Evolutionary conservation across 192 early-diverging fungal genomes (phyloP).

Genomic region (Piromyces finnis): DNA sequence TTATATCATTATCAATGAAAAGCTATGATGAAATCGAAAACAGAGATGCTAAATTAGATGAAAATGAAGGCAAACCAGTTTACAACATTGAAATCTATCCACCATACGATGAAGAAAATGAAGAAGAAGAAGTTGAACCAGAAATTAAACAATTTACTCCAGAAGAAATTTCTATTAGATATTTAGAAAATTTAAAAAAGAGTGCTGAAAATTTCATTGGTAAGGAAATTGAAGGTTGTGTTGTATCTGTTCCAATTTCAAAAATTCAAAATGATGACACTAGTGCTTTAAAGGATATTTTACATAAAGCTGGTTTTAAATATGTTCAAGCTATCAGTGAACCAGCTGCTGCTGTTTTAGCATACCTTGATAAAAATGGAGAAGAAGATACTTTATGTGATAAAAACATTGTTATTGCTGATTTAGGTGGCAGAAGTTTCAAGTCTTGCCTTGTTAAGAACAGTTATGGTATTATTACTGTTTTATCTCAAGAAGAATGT

Average conservation of each 20-base stretch:
- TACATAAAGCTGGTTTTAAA: slow-evolving; percentile 58
- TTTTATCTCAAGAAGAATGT: slow-evolving; percentile 56
- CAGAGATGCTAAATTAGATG: slow-evolving; percentile 32
- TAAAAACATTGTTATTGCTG: slow-evolving; percentile 63
- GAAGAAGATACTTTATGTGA: slow-evolving; percentile 33
- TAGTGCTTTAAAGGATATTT: slow-evolving; percentile 40
- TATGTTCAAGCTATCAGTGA: slow-evolving; percentile 70
- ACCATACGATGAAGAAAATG: slow-evolving; percentile 22
- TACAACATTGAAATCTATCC: slow-evolving; percentile 29
- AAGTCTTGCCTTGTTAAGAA: slow-evolving; percentile 61
- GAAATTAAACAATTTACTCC: slow-evolving; percentile 29
- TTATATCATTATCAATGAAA: too few relatives aligned
- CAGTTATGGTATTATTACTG: slow-evolving; percentile 66
- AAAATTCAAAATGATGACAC: slow-evolving; percentile 60
- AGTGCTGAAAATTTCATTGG: slow-evolving; percentile 83
- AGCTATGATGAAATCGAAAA: slow-evolving; percentile 1
- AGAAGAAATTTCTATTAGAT: slow-evolving; percentile 59
- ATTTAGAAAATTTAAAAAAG: slow-evolving; percentile 57
- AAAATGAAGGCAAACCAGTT: slow-evolving; percentile 29
- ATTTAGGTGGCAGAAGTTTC: slow-evolving; percentile 72
- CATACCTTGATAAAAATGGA: slow-evolving; percentile 42
- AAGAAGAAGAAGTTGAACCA: slow-evolving; percentile 22
- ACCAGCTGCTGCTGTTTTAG: slow-evolving; percentile 75
- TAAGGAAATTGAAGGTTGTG: slow-evolving; percentile 51
- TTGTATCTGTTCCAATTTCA: slow-evolving; percentile 65